Conservation (phyloP, 129 eudicot genomes). For the Tanacetum coccineum region DNA sequence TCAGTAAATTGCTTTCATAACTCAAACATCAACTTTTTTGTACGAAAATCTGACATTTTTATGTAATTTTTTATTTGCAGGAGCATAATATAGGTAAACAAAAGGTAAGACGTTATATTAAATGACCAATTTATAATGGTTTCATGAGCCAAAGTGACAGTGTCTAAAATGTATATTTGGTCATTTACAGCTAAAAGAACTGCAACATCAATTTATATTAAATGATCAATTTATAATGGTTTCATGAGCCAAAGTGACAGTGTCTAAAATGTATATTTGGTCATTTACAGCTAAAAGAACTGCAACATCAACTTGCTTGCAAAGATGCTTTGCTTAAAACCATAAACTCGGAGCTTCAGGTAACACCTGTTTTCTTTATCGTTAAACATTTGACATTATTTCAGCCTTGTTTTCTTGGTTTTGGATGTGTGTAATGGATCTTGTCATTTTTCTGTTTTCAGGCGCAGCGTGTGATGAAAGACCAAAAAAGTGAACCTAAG, state of each 20-base stretch:
- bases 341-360: slow-evolving; percentile 46
- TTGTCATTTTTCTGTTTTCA: neutral
- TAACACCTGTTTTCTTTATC: slow-evolving; percentile 12
- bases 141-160: neutral
- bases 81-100: slow-evolving; percentile 72
- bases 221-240: neutral
- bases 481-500: too few species aligned
- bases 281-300: slow-evolving; percentile 52
- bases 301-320: slow-evolving; percentile 65
- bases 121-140: neutral
- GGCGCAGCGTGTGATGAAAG: neutral
- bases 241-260: neutral
- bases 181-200: slow-evolving; percentile 52
- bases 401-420: too few species aligned
- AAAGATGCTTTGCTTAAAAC: slow-evolving; percentile 72
- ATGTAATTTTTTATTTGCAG: slow-evolving; percentile 34
- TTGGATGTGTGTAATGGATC: too few species aligned
- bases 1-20: slow-evolving; percentile 22
- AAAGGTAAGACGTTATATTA: slow-evolving; percentile 40
- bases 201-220: slow-evolving; percentile 52
- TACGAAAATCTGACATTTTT: neutral
- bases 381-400: neutral
- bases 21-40: neutral
- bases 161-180: neutral
- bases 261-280: neutral